Evolutionary conservation across 768 basidiomycete species (phyloP), one percentile per base, ranked within the genome.

Genomic region (Galerina marginata): DNA sequence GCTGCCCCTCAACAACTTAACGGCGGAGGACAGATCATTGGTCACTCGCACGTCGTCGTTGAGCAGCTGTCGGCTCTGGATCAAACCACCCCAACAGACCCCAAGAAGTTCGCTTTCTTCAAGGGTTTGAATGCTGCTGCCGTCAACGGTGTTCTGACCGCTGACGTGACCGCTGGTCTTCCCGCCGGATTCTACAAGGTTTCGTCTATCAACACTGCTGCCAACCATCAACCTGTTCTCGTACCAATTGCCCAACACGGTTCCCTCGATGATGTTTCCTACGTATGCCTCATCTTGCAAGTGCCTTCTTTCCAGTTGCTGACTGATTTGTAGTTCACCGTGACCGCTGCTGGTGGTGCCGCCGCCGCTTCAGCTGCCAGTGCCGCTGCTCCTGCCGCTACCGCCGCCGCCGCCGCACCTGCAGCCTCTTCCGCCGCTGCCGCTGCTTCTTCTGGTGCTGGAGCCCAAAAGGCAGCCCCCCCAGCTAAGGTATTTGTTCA

Each of bases 231-330:
- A 65, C 86, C 83, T 20, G 81, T 79, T 53, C 71, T 87, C 55
- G 86, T 83, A 51, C 79, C 86, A 10, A 72, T 89, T 53, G 86
- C 83, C 26, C 86, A 86, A 64, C 88, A 86, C 65, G 86, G 86
- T 62, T 74, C 76, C 38, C 71, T 85, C 36, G 84, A 88, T 70
- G 87, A 90, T 68, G 73, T 69, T 40, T 73, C 83, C 65, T 88
- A 88, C 74, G 81, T 86, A 63, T 66, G 81, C 76, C 44, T 54
- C 36, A 23, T 9, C 37, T 20, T n/a, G 9, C 14, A 25, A 23
- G 5, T 4, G 25, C 15, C 6, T 25, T 37, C 58, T 58, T 36
- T 37, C 33, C 45, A 58, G 57, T 38, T 37, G 39, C 42, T 61
- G 3, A 26, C 46, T 37, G 10, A 52, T 46, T 9, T 20, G 25